Evolutionary conservation across 352 stramenopile species (phyloP).

Genomic region (Elongisporangium undulatum): DNA sequence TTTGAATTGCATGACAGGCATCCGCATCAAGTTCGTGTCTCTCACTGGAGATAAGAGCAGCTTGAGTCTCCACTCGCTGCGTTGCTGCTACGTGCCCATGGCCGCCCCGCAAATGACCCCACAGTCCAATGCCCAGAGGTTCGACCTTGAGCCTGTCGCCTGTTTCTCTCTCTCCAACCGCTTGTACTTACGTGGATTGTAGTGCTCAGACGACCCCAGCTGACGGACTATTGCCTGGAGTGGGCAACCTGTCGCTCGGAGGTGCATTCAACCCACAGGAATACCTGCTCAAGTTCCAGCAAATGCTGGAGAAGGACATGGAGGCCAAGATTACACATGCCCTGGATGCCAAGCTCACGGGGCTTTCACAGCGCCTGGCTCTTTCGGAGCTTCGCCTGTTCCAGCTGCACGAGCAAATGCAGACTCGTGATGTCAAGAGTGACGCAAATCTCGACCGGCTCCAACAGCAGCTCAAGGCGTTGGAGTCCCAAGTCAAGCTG

Average conservation of each 20-base stretch:
- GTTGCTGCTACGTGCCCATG: slow-evolving; percentile 34
- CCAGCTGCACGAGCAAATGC: slow-evolving; percentile 54
- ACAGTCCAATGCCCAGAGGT: not conserved
- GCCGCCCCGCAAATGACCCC: not conserved
- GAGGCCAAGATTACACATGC: slow-evolving; percentile 57
- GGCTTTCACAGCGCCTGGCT: slow-evolving; percentile 45
- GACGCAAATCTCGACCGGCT: slow-evolving; percentile 33
- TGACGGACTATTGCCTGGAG: not conserved
- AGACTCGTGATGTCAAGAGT: slow-evolving; percentile 26
- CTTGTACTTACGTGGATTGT: not conserved
- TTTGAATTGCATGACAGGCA: slow-evolving; percentile 40
- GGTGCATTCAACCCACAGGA: slow-evolving; percentile 26
- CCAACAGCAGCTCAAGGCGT: slow-evolving; percentile 34
- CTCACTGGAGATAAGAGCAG: slow-evolving; percentile 49
- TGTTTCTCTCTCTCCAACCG: not conserved
- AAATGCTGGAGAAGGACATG: slow-evolving; percentile 58
- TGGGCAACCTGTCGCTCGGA: slow-evolving; percentile 2
- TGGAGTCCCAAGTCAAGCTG: slow-evolving; percentile 31
- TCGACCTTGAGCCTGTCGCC: not conserved
- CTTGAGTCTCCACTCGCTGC: slow-evolving; percentile 33
- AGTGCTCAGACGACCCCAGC: not conserved
- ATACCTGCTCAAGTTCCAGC: slow-evolving; percentile 49
- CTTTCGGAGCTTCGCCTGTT: slow-evolving; percentile 65
- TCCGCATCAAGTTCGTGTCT: slow-evolving; percentile 74
- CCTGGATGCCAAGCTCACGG: slow-evolving; percentile 54